phyloP scores from a whole-genome alignment of 2,329 filamentous ascomycete species.

The Diaporthe nobilis region DNA sequence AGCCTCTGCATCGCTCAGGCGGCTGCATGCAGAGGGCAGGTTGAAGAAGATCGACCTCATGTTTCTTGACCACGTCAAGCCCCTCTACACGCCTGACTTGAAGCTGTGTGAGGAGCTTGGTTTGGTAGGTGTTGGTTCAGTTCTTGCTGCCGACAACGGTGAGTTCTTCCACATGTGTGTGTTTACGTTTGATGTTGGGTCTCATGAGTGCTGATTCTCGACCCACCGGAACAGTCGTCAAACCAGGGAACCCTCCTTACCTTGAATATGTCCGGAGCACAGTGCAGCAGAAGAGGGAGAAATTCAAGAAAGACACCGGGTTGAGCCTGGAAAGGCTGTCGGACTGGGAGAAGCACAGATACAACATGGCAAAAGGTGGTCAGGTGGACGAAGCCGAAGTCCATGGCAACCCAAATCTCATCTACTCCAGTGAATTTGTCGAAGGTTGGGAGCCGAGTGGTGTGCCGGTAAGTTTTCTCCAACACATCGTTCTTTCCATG shows the following conservation, averaged over 20 bases:
- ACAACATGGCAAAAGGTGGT: slow-evolving; percentile 68
- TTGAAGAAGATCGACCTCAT: slow-evolving; percentile 77
- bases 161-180: slow-evolving; percentile 20
- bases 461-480: slow-evolving; percentile 55
- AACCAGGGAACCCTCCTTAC: slow-evolving; percentile 79
- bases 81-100: slow-evolving; percentile 79
- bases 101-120: slow-evolving; percentile 82
- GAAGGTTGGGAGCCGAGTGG: slow-evolving; percentile 79
- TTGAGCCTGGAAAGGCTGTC: slow-evolving; percentile 53
- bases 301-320: slow-evolving; percentile 47
- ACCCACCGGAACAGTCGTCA: slow-evolving; percentile 63
- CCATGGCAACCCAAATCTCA: slow-evolving; percentile 73
- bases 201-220: neutral
- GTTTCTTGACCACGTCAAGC: slow-evolving; percentile 87
- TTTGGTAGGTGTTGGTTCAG: slow-evolving; percentile 73
- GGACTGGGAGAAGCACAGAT: slow-evolving; percentile 63
- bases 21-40: slow-evolving; percentile 67
- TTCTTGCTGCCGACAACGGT: slow-evolving; percentile 77
- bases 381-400: slow-evolving; percentile 52
- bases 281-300: slow-evolving; percentile 72
- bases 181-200: neutral
- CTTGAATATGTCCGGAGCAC: slow-evolving; percentile 78
- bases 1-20: slow-evolving; percentile 75
- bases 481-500: neutral
- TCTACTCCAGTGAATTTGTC: slow-evolving; percentile 75